phyloP scores from a whole-genome alignment of 768 basidiomycete species.

The Hortiboletus flavorubellus region DNA sequence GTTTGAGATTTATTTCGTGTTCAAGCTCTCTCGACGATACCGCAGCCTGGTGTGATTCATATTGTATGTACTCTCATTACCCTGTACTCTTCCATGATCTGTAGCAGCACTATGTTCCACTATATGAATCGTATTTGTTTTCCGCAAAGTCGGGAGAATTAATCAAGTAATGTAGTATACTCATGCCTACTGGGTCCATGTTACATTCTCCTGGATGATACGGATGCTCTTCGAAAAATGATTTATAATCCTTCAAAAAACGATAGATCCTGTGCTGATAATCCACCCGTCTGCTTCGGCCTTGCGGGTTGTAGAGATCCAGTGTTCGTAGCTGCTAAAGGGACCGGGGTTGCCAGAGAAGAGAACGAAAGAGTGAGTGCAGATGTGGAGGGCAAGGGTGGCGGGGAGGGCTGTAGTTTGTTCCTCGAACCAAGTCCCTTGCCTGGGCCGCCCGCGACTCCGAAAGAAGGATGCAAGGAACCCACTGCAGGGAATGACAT shows the following conservation, averaged over 20 bases:
- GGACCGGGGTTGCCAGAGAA: conserved; percentile 3
- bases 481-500: background rate
- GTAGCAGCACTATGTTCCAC: background rate
- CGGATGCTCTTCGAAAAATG: background rate
- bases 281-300: conserved; percentile 43
- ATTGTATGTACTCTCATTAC: background rate
- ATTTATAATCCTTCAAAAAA: conserved; percentile 77
- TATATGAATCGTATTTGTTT: background rate
- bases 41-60: background rate
- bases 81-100: background rate
- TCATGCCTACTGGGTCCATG: background rate
- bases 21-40: conserved; percentile 4
- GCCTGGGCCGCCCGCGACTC: background rate
- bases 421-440: conserved; percentile 1
- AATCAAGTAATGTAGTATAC: background rate
- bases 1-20: background rate
- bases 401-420: conserved; percentile 20
- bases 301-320: conserved; percentile 11
- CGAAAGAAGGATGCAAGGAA: conserved; percentile 1
- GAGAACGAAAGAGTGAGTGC: conserved; percentile 20
- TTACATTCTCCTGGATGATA: background rate
- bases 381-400: conserved; percentile 6
- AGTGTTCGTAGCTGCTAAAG: conserved; percentile 10
- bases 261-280: conserved; percentile 81
- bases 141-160: background rate